phyloP scores from a whole-genome alignment of 2,329 filamentous ascomycete species.

The Aspergillus carbonarius region DNA sequence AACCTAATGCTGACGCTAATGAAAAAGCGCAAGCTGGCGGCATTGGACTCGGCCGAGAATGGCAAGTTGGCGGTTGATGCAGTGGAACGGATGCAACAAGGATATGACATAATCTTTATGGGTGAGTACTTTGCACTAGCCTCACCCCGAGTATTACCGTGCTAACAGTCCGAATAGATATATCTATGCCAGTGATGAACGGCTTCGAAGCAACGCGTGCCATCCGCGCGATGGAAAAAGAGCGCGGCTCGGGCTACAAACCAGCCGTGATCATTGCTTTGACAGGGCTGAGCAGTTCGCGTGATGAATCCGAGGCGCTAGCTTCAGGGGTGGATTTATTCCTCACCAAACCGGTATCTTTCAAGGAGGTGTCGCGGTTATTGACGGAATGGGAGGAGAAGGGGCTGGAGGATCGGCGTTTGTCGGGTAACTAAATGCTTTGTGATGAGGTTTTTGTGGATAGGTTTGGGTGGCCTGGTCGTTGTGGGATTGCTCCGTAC shows the following conservation, averaged over 20 bases:
- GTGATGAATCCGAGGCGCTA: conserved; percentile 45
- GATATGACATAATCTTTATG: conserved; percentile 50
- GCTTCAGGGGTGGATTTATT: conserved; percentile 47
- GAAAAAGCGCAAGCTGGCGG: conserved; percentile 37
- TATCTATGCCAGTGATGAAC: conserved; percentile 51
- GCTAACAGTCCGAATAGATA: conserved; percentile 28
- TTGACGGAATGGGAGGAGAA: conserved; percentile 35
- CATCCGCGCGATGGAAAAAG: conserved; percentile 45
- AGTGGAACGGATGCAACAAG: conserved; percentile 30
- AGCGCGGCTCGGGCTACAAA: conserved; percentile 26
- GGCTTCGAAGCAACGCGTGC: conserved; percentile 49
- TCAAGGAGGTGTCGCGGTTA: conserved; percentile 44
- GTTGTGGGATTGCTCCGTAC: conserved; percentile 12
- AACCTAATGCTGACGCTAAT: conserved; percentile 46
- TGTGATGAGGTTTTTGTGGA: no score
- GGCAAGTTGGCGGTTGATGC: conserved; percentile 46
- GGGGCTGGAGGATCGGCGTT: not conserved
- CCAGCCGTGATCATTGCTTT: conserved; percentile 46
- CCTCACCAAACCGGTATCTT: conserved; percentile 49
- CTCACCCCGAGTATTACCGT: not conserved
- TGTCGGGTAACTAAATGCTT: not conserved
- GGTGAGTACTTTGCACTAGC: conserved; percentile 18
- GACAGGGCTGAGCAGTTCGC: conserved; percentile 46
- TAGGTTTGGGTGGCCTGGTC: no score
- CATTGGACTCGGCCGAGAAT: conserved; percentile 42